phyloP scores from a whole-genome alignment of 345 rosid genomes.

The Luvunga scandens region DNA sequence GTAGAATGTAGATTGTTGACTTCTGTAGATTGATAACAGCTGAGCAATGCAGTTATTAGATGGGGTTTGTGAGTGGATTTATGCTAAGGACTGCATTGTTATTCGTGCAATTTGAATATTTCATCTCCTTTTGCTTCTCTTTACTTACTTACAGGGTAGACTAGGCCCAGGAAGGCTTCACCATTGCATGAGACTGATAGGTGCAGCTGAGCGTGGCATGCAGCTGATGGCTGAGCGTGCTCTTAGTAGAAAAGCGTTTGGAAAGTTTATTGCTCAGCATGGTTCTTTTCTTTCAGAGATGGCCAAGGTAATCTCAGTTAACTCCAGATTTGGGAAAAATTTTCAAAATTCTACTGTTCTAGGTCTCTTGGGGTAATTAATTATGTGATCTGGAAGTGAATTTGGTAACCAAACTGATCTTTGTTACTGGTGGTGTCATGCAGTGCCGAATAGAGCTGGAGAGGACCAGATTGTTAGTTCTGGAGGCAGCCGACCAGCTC shows the following conservation, averaged over 20 bases:
- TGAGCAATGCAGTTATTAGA: background rate
- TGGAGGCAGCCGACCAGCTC: conserved; percentile 92
- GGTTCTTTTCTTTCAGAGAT: conserved; percentile 85
- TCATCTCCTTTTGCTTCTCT: background rate
- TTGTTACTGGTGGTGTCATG: conserved; percentile 14
- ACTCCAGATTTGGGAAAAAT: background rate
- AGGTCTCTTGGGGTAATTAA: background rate
- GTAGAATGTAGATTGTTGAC: background rate
- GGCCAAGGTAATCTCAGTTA: conserved; percentile 58
- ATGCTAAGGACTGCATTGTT: background rate
- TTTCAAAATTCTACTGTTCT: background rate
- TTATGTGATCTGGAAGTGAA: background rate
- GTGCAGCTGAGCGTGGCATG: conserved; percentile 99
- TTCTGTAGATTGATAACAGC: too few relatives aligned
- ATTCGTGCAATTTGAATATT: background rate
- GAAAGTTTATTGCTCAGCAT: conserved; percentile 82
- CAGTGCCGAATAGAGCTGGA: conserved; percentile 89
- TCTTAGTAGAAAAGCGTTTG: conserved; percentile 71
- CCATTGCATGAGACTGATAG: conserved; percentile 95
- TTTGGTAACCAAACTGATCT: background rate
- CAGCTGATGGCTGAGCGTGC: conserved; percentile 88
- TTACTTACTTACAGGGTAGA: conserved; percentile 68
- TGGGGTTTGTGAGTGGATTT: background rate
- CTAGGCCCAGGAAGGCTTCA: conserved; percentile 99
- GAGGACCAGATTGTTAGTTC: conserved; percentile 74